Base-by-base conservation (phyloP, 148 eudicot species). In the Cornus controversa region DNA sequence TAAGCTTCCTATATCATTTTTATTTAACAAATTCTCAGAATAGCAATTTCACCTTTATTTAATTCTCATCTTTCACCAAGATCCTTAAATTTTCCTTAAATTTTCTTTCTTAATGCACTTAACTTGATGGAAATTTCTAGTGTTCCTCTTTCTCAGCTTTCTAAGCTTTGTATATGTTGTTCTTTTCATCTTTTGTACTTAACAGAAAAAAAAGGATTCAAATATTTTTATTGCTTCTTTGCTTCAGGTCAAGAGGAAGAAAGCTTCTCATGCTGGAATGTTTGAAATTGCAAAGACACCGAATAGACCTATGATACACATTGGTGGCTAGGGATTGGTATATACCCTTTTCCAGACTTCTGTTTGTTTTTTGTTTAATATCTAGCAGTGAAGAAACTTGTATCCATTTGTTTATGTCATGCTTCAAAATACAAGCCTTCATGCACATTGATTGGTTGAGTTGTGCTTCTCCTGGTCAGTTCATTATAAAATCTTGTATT, bases 181-280 rank as follows among this genome's bases (percentile, higher is more conserved):
- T 13, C 57, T 50, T 11, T 16, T 16, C 20, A 2, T 50, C 57
- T 50, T 50, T 2, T 50, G 20, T 50, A 50, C 18, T 24, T 70
- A 23, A 50, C 64, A 40, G 6, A 40, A 40, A 40, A 40, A 40
- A 9, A 1, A 40, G 45, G 45, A 40, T 40, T 40, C 10, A 9
- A 45, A 26, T 13, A 14, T 20, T 80, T 5, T 16, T 58, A 34
- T 53, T 71, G 20, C 16, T 40, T 54, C 9, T 66, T 66, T 82
- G 29, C 69, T 86, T 66, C 84, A 93, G 97, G 89, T 95, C 31
- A 95, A 93, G 85, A 86, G 93, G 79, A 95, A 96, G 87, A 96
- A 96, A 85, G 93, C 97, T 25, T 78, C 98, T 84, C 99, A 93
- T 89, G 99, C 99, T 69, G 99, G 99, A 58, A 96, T 96, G 99